Evolutionary conservation across 352 stramenopile genomes (phyloP).

Genomic region (Phytophthora hybrid): DNA sequence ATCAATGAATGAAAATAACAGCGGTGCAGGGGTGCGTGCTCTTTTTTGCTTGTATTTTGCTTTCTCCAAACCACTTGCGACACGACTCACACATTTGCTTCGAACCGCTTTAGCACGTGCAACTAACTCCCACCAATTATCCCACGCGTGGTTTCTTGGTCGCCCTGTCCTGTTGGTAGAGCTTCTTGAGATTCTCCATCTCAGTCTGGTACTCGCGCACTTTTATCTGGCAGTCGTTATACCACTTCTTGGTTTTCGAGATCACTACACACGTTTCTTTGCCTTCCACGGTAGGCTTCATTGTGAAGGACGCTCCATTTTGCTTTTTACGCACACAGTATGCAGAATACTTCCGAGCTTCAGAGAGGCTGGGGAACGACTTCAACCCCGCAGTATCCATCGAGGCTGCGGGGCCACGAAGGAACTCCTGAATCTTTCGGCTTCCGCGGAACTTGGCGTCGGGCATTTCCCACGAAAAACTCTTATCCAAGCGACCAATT

Average conservation of each 20-base stretch:
- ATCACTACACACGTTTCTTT: not conserved
- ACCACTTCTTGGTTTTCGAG: conserved; percentile 2
- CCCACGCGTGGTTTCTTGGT: not conserved
- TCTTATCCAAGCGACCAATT: not conserved
- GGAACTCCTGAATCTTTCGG: conserved; percentile 9
- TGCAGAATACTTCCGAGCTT: not conserved
- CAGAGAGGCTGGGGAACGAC: not conserved
- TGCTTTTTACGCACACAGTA: not conserved
- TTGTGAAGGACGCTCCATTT: not conserved
- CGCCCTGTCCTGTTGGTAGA: not conserved
- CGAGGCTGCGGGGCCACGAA: conserved; percentile 7
- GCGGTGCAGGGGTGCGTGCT: too few relatives aligned
- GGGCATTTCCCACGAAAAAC: conserved; percentile 26
- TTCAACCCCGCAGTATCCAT: not conserved
- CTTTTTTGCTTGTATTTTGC: too few relatives aligned
- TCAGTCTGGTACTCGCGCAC: not conserved
- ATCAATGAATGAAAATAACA: too few relatives aligned
- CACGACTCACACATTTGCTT: too few relatives aligned
- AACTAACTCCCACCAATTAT: too few relatives aligned
- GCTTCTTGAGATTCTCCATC: not conserved
- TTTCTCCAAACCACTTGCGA: too few relatives aligned
- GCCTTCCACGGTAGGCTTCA: not conserved
- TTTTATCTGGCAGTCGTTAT: not conserved
- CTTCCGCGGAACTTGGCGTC: not conserved
- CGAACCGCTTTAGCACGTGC: too few relatives aligned